phyloP scores from a whole-genome alignment of 1,284 basidiomycete genomes.

The Trametes polyzona region DNA sequence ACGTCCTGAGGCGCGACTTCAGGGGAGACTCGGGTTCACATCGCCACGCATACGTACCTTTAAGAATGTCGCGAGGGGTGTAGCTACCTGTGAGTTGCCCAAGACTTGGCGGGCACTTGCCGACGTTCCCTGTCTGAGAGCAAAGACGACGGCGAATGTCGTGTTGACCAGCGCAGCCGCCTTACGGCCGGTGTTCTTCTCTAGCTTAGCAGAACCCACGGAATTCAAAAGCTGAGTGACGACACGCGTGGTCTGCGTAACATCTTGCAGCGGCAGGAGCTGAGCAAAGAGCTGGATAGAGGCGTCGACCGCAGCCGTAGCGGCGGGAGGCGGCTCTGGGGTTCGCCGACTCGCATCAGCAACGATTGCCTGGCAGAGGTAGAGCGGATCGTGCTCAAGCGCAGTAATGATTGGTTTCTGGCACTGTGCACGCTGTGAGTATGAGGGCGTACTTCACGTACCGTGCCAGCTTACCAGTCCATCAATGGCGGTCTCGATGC shows the following conservation, averaged over 20 bases:
- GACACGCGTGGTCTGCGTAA: slow-evolving; percentile 66
- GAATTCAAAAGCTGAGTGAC: slow-evolving; percentile 76
- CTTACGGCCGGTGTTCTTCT: slow-evolving; percentile 89
- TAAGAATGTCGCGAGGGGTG: slow-evolving; percentile 73
- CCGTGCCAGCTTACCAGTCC: slow-evolving; percentile 57
- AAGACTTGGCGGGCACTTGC: slow-evolving; percentile 61
- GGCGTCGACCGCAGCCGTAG: slow-evolving; percentile 87
- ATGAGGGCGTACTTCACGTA: neutral
- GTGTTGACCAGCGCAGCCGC: slow-evolving; percentile 88
- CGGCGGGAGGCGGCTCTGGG: slow-evolving; percentile 73
- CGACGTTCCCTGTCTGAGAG: slow-evolving; percentile 66
- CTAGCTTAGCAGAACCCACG: slow-evolving; percentile 78
- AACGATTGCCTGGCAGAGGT: slow-evolving; percentile 63
- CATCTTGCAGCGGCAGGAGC: slow-evolving; percentile 81
- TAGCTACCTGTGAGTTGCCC: slow-evolving; percentile 71
- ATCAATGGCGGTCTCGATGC: slow-evolving; percentile 77
- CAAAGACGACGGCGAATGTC: slow-evolving; percentile 78
- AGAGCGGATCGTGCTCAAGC: slow-evolving; percentile 86
- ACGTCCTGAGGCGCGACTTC: slow-evolving; percentile 59
- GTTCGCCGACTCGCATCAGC: slow-evolving; percentile 48
- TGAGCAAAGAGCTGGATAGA: slow-evolving; percentile 87
- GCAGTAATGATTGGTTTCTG: slow-evolving; percentile 83
- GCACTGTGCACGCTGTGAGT: slow-evolving; percentile 47
- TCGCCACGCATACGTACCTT: slow-evolving; percentile 55
- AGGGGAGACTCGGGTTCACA: neutral